A percentile compares a stretch with the other conserved stretches of the same genome.
Conservation (phyloP, 345 rosid species). For the Pistacia vera region DNA sequence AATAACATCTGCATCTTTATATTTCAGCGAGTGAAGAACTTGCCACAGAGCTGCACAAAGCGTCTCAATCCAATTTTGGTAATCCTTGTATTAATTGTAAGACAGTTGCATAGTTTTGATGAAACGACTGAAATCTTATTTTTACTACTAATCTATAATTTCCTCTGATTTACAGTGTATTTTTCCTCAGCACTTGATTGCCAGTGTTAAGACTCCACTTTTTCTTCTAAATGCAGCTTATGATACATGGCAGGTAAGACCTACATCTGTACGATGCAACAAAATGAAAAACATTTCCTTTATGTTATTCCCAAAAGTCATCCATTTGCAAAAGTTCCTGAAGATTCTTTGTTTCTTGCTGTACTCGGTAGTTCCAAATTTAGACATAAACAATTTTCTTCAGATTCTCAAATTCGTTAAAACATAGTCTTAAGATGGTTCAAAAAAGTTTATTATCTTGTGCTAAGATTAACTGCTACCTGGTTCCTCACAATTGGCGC, state of each 20-base stretch:
- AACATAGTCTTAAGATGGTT: neutral
- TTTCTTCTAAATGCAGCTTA: slow-evolving; percentile 60
- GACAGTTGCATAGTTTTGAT: neutral
- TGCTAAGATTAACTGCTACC: no score
- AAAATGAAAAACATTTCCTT: neutral
- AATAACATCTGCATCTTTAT: neutral
- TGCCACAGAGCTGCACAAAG: slow-evolving; percentile 40
- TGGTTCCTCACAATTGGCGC: neutral
- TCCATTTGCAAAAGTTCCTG: neutral
- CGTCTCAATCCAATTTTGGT: slow-evolving; percentile 50
- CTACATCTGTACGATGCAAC: neutral
- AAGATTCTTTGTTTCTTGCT: neutral
- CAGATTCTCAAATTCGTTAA: neutral
- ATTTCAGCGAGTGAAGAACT: slow-evolving; percentile 39
- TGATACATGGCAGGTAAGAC: slow-evolving; percentile 60
- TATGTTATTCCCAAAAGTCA: no score
- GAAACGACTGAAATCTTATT: neutral
- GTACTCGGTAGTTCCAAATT: neutral
- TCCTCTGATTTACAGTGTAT: slow-evolving; percentile 42
- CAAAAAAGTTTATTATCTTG: neutral
- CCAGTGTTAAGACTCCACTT: slow-evolving; percentile 37
- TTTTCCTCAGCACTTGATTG: slow-evolving; percentile 57
- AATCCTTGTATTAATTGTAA: neutral
- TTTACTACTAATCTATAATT: neutral
- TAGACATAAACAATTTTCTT: neutral